Evolutionary conservation across 1,284 basidiomycete species (phyloP).

Genomic region (Rhizopogon hawkerae): DNA sequence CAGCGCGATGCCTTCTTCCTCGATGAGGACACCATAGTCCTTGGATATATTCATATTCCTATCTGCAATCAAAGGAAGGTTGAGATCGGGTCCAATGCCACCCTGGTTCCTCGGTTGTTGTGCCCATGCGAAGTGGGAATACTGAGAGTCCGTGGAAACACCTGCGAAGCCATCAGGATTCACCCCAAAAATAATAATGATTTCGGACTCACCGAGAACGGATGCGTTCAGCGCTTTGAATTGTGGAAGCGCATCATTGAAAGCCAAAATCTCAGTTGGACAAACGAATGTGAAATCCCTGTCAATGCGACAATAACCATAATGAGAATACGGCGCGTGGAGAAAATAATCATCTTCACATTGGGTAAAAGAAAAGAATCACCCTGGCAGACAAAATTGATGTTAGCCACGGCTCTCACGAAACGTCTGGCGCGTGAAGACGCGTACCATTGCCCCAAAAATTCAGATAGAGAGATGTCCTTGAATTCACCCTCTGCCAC

Average conservation of each 20-base stretch:
- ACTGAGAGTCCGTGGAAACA: conserved; percentile 82
- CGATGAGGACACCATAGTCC: conserved; percentile 79
- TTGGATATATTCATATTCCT: conserved; percentile 58
- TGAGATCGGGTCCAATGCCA: conserved; percentile 80
- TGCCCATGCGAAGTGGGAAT: conserved; percentile 83
- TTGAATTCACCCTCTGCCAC: conserved; percentile 72
- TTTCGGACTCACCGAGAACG: conserved; percentile 55
- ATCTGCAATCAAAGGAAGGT: conserved; percentile 72
- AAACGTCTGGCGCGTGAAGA: conserved; percentile 1
- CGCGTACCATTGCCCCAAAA: conserved; percentile 72
- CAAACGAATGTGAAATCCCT: conserved; percentile 84
- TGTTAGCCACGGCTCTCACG: conserved; percentile 1
- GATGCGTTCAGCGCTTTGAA: conserved; percentile 69
- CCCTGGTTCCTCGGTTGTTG: conserved; percentile 73
- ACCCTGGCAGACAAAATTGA: conserved; percentile 41
- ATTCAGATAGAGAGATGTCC: conserved; percentile 66
- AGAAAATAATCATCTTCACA: conserved; percentile 38
- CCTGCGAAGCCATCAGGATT: conserved; percentile 29
- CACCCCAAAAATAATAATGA: not conserved
- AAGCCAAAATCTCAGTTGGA: conserved; percentile 89
- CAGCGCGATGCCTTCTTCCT: conserved; percentile 78
- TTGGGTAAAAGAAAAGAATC: conserved; percentile 74
- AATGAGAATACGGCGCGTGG: not conserved
- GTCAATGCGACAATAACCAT: not conserved
- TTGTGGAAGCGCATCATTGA: conserved; percentile 73